Evolutionary conservation across 257 asterid species (phyloP).

Genomic region (Penstemon davidsonii): DNA sequence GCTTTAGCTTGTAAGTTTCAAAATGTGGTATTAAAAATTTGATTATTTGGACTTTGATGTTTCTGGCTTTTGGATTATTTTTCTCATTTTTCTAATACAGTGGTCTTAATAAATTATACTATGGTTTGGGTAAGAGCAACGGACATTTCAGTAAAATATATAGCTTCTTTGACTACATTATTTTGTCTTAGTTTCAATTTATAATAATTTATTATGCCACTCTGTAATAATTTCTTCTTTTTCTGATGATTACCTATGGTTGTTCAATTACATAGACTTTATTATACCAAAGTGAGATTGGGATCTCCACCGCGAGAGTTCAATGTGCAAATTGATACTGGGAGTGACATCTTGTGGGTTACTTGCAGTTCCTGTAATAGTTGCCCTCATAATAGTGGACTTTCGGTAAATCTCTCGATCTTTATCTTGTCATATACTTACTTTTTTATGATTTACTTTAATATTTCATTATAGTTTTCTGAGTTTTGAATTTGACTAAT

Average conservation of each 20-base stretch:
- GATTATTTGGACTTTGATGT: constrained; percentile 23
- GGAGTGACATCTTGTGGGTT: constrained; percentile 80
- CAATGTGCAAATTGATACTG: constrained; percentile 76
- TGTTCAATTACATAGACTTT: constrained; percentile 49
- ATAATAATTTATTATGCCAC: background rate
- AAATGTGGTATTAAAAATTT: constrained; percentile 7
- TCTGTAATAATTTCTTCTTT: background rate
- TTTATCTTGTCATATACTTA: constrained; percentile 5
- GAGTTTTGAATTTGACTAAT: constrained; percentile 21
- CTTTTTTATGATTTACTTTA: background rate
- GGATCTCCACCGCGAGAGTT: constrained; percentile 68
- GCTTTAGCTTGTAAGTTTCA: constrained; percentile 1
- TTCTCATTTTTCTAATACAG: background rate
- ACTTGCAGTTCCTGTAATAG: constrained; percentile 57
- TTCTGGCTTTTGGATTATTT: constrained; percentile 8
- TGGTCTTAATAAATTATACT: background rate
- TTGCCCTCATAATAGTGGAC: constrained; percentile 60
- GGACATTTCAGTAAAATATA: background rate
- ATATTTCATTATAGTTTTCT: constrained; percentile 7
- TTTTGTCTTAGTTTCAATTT: constrained; percentile 14
- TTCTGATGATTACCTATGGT: constrained; percentile 14
- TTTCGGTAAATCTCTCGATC: constrained; percentile 44
- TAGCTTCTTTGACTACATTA: constrained; percentile 23
- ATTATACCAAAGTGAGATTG: constrained; percentile 65
- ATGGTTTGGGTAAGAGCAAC: background rate